Conservation (phyloP, 768 basidiomycete species). For the Tricholoma flavovirens region DNA sequence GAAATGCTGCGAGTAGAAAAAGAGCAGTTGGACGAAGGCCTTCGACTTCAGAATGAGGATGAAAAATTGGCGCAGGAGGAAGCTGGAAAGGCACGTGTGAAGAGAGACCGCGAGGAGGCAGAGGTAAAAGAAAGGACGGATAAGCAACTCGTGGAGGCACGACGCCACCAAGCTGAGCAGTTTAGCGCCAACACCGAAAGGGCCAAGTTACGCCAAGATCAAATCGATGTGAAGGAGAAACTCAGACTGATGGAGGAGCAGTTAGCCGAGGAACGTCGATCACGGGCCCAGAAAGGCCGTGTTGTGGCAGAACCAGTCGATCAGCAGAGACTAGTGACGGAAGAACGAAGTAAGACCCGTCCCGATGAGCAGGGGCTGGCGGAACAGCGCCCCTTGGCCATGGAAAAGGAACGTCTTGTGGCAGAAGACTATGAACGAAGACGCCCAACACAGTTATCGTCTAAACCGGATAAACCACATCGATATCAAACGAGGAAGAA, state of each 20-base stretch:
- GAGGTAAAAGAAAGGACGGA: slow-evolving; percentile 23
- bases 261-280: slow-evolving; percentile 26
- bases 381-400: slow-evolving; percentile 12
- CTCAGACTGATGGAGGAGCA: slow-evolving; percentile 26
- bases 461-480: slow-evolving; percentile 7
- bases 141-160: slow-evolving; percentile 20
- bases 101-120: slow-evolving; percentile 14
- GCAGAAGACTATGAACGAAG: slow-evolving; percentile 5
- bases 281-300: slow-evolving; percentile 22
- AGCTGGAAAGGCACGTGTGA: slow-evolving; percentile 16
- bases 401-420: slow-evolving; percentile 13
- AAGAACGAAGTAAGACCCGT: slow-evolving; percentile 11
- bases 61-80: slow-evolving; percentile 16
- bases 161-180: slow-evolving; percentile 13
- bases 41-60: slow-evolving; percentile 20
- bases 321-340: slow-evolving; percentile 20
- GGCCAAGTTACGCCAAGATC: slow-evolving; percentile 27
- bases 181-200: slow-evolving; percentile 25
- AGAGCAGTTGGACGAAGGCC: slow-evolving; percentile 16
- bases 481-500: neutral
- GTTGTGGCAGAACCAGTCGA: slow-evolving; percentile 17
- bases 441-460: slow-evolving; percentile 14
- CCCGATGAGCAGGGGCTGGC: slow-evolving; percentile 11
- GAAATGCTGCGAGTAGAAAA: slow-evolving; percentile 20
- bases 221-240: slow-evolving; percentile 28